These are phyloP conservation scores for Alloteropsis angusta DNA, from an alignment of 202 grass and related monocot genomes.

Conservation along the genomic window DNA sequence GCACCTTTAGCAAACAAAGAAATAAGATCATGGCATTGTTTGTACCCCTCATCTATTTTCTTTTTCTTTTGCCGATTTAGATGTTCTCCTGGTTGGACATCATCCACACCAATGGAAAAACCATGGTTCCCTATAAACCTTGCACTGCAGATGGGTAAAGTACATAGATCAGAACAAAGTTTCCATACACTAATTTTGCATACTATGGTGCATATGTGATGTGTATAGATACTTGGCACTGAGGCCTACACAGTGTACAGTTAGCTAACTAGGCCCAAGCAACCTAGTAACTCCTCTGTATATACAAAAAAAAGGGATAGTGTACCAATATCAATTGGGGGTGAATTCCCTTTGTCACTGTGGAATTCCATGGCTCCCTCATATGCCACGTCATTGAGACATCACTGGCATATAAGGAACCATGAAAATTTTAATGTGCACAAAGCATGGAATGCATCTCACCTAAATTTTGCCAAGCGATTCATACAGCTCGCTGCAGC, in stretches of 20 bases:
- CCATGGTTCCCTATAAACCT: constrained; percentile 99
- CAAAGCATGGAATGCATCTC: constrained; percentile 4
- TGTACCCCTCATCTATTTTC: constrained; percentile 63
- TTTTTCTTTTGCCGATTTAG: constrained; percentile 60
- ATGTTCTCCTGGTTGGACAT: constrained; percentile 71
- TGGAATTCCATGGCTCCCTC: not conserved
- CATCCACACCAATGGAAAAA: constrained; percentile 95
- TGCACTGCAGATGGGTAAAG: constrained; percentile 45
- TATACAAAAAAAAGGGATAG: not conserved
- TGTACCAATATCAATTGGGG: not conserved
- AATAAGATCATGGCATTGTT: constrained; percentile 70
- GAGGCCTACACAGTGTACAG: not conserved
- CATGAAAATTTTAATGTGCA: not conserved
- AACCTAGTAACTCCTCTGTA: not conserved
- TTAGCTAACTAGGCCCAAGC: not conserved
- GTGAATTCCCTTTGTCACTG: not conserved
- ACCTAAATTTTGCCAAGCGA: constrained; percentile 95
- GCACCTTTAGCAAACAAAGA: constrained; percentile 57
- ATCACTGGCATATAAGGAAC: not conserved
- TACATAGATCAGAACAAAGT: constrained; percentile 9
- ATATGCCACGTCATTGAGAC: not conserved
- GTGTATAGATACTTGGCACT: not conserved
- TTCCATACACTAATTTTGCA: not conserved
- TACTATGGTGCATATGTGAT: not conserved
- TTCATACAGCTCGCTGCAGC: constrained; percentile 99